Percentiles rank a stretch among this genome's conserved stretches.
Conservation (phyloP, 208 protist species). For the Blastocrithidia nonstop region DNA sequence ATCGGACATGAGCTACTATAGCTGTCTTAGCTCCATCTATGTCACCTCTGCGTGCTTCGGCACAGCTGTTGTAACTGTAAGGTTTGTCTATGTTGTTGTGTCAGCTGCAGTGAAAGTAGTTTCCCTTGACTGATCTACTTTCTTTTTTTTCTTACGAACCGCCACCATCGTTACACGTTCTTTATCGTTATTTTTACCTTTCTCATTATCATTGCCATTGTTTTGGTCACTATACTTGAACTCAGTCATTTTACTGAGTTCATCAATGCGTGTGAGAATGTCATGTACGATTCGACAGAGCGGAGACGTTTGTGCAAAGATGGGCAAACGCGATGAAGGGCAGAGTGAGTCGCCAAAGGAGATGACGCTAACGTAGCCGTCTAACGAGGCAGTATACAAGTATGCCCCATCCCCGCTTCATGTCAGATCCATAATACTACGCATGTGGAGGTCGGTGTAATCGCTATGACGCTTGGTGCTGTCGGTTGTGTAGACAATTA, state of each 20-base stretch:
- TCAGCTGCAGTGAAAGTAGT: not conserved
- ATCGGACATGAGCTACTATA: no score
- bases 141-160: conserved; percentile 65
- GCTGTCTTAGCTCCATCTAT: no score
- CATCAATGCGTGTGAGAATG: no score
- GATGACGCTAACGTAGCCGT: conserved; percentile 76
- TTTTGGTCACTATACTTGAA: conserved; percentile 19
- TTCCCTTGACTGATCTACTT: conserved; percentile 11
- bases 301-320: conserved; percentile 37
- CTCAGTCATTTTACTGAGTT: no score
- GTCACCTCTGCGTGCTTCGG: no score
- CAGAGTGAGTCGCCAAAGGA: conserved; percentile 31
- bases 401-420: conserved; percentile 42
- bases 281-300: no score
- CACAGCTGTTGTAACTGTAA: not conserved
- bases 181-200: conserved; percentile 6
- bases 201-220: conserved; percentile 17
- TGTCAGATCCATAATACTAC: conserved; percentile 76
- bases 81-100: not conserved
- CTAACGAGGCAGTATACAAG: conserved; percentile 60
- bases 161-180: conserved; percentile 8
- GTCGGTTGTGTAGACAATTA: conserved; percentile 78
- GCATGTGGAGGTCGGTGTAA: conserved; percentile 80
- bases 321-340: conserved; percentile 33
- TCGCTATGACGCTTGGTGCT: conserved; percentile 64